phyloP scores from a whole-genome alignment of 768 basidiomycete species.

The Podaxis sp. region DNA sequence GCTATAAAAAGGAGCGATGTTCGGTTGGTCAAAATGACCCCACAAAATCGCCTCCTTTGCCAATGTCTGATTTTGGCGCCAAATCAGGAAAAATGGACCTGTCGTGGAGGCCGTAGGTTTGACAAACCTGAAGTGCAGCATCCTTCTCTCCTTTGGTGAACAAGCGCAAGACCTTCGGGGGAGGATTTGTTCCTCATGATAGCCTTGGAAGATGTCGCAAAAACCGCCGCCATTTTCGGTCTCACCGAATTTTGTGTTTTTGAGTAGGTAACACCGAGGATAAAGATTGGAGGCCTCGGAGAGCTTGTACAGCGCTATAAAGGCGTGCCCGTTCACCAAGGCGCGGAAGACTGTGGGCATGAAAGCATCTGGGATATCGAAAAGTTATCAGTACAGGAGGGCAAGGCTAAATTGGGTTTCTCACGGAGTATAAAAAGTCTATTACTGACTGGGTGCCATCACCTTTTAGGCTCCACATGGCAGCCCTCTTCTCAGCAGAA shows the following conservation, averaged over 20 bases:
- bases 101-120: background rate
- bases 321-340: background rate
- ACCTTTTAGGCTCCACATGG: background rate
- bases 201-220: background rate
- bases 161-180: background rate
- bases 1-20: constrained; percentile 3
- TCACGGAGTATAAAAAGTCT: background rate
- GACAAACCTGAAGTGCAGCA: background rate
- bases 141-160: background rate
- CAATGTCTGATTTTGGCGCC: background rate
- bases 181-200: background rate
- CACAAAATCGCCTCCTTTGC: constrained; percentile 15
- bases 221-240: background rate
- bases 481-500: background rate
- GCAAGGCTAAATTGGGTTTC: background rate
- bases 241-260: background rate
- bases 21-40: constrained; percentile 4
- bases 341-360: background rate
- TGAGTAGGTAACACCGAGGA: background rate
- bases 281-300: background rate
- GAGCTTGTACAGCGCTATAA: background rate
- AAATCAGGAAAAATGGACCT: background rate
- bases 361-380: background rate
- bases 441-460: background rate
- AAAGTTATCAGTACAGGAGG: background rate